These are phyloP conservation scores for Sugiyamaella pinicola DNA, from an alignment of 1,139 yeast species.

Conservation along the genomic window DNA sequence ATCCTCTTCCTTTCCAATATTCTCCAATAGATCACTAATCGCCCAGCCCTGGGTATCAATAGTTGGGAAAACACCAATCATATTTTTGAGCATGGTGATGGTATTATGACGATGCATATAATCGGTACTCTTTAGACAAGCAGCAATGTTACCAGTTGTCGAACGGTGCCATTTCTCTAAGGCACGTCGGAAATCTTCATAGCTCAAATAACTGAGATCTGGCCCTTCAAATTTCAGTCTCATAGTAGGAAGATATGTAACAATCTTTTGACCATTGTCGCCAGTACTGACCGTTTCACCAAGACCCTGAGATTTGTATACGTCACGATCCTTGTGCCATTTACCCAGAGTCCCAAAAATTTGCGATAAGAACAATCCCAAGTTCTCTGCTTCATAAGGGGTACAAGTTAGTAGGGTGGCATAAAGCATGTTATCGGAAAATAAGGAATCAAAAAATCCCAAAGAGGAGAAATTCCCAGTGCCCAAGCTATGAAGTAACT, in stretches of 20 bases:
- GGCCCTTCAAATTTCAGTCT: conserved; percentile 30
- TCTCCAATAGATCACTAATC: conserved; percentile 52
- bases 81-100: conserved; percentile 72
- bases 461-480: conserved; percentile 51
- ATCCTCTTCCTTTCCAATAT: conserved; percentile 54
- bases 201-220: conserved; percentile 36
- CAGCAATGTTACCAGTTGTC: conserved; percentile 51
- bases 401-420: conserved; percentile 72
- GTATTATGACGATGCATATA: conserved; percentile 84
- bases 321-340: conserved; percentile 45
- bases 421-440: conserved; percentile 54
- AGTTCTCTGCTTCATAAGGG: conserved; percentile 75
- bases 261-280: conserved; percentile 25
- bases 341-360: conserved; percentile 51
- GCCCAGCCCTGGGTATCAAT: conserved; percentile 68
- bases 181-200: conserved; percentile 47
- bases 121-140: conserved; percentile 57
- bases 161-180: conserved; percentile 61
- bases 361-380: conserved; percentile 72
- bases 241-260: conserved; percentile 35
- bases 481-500: conserved; percentile 50
- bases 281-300: conserved; percentile 28
- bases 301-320: conserved; percentile 39
- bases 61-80: conserved; percentile 66
- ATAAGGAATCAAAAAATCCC: conserved; percentile 51